Evolutionary conservation across 179 eudicot species (phyloP).

Genomic region (Vitellaria paradoxa): DNA sequence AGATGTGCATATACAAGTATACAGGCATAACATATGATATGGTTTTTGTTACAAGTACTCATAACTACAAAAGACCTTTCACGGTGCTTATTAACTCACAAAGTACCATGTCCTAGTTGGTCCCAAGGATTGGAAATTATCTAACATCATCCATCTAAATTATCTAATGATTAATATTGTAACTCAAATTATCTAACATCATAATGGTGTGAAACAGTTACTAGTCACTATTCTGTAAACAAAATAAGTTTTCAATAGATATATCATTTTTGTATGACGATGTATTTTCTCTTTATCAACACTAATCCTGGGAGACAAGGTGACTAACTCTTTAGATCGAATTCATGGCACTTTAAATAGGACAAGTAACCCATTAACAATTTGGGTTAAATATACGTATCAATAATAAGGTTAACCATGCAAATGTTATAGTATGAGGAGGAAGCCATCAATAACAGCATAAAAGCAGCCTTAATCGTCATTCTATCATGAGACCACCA

Average conservation of each 20-base stretch:
- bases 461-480: background rate
- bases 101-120: too few relatives aligned
- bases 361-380: background rate
- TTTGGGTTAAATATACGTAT: background rate
- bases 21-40: too few relatives aligned
- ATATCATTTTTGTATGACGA: background rate
- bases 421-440: background rate
- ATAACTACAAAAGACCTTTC: background rate
- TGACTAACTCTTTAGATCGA: background rate
- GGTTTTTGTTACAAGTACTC: background rate
- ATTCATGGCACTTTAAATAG: constrained; percentile 1
- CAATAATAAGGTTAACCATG: background rate
- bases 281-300: too few relatives aligned
- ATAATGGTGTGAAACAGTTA: background rate
- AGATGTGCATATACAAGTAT: background rate
- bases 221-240: background rate
- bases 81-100: background rate
- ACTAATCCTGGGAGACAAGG: background rate
- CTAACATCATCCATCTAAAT: background rate
- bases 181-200: background rate
- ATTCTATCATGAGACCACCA: background rate
- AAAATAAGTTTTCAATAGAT: background rate
- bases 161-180: background rate
- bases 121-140: background rate
- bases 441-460: background rate